Evolutionary conservation across 352 stramenopile genomes (phyloP).

Genomic region (Pythium folliculosum): DNA sequence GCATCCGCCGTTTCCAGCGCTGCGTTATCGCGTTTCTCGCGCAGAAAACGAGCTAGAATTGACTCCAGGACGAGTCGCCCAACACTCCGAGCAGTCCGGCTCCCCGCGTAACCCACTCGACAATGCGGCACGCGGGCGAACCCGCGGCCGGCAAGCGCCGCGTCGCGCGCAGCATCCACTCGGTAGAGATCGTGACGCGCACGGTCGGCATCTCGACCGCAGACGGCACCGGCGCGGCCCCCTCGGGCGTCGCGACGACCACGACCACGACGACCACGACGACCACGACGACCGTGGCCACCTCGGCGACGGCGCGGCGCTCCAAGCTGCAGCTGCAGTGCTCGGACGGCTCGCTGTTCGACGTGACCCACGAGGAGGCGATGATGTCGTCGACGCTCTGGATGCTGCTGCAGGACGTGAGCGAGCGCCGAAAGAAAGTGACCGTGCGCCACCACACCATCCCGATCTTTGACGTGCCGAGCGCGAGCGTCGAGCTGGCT

Average conservation of each 20-base stretch:
- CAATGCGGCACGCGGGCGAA: not conserved
- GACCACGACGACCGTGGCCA: not conserved
- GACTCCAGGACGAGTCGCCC: not conserved
- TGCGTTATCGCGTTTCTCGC: not conserved
- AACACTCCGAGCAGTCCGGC: not conserved
- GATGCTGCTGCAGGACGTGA: constrained; percentile 75
- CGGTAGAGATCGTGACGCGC: constrained; percentile 20
- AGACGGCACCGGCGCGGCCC: not conserved
- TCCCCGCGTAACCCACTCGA: not conserved
- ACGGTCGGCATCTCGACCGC: not conserved
- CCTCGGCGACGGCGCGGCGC: constrained; percentile 17
- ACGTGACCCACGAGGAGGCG: constrained; percentile 80
- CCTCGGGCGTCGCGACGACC: too few species aligned
- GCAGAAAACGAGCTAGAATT: constrained; percentile 14
- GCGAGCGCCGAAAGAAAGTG: constrained; percentile 50
- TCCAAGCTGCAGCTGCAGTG: constrained; percentile 81
- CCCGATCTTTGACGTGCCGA: constrained; percentile 75
- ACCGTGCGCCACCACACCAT: constrained; percentile 68
- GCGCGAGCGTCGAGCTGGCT: constrained; percentile 65
- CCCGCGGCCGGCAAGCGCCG: not conserved
- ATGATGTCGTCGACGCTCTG: constrained; percentile 88
- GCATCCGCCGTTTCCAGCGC: not conserved
- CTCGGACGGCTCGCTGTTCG: constrained; percentile 61
- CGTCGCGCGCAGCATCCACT: constrained; percentile 8
- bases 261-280: not conserved